Conservation (phyloP, 208 protist genomes). For the Porcisia deanei region DNA sequence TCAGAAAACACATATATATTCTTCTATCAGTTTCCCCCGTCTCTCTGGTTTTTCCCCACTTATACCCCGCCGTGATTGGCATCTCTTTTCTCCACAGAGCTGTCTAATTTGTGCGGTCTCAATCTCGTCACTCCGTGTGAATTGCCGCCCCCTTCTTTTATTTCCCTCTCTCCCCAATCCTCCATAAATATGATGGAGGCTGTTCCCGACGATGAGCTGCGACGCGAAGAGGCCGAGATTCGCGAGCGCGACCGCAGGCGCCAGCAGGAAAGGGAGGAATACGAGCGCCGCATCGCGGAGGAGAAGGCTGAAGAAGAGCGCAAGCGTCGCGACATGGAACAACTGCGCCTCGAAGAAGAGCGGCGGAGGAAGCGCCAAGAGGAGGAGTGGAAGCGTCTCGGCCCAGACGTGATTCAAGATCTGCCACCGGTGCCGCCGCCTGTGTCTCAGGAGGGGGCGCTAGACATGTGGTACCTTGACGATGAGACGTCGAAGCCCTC, state of each 20-base stretch:
- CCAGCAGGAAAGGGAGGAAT: constrained; percentile 74
- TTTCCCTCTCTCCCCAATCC: not conserved
- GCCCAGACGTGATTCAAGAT: constrained; percentile 75
- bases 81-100: no score
- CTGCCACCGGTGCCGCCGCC: constrained; percentile 79
- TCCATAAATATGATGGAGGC: constrained; percentile 22
- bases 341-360: constrained; percentile 73
- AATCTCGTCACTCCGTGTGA: no score
- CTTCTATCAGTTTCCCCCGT: not conserved
- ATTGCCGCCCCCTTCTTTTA: not conserved
- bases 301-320: constrained; percentile 67
- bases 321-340: constrained; percentile 55
- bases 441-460: constrained; percentile 41
- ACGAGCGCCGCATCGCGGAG: constrained; percentile 54
- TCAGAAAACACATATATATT: not conserved
- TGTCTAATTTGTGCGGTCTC: no score
- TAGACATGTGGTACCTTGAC: constrained; percentile 87
- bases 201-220: constrained; percentile 46
- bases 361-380: constrained; percentile 56
- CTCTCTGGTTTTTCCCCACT: no score
- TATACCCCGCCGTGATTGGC: not conserved
- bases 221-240: constrained; percentile 85
- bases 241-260: constrained; percentile 73
- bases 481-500: constrained; percentile 73
- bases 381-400: constrained; percentile 86